Conservation (phyloP, 2,329 filamentous ascomycete genomes). For the Hirsutella minnesotensis region DNA sequence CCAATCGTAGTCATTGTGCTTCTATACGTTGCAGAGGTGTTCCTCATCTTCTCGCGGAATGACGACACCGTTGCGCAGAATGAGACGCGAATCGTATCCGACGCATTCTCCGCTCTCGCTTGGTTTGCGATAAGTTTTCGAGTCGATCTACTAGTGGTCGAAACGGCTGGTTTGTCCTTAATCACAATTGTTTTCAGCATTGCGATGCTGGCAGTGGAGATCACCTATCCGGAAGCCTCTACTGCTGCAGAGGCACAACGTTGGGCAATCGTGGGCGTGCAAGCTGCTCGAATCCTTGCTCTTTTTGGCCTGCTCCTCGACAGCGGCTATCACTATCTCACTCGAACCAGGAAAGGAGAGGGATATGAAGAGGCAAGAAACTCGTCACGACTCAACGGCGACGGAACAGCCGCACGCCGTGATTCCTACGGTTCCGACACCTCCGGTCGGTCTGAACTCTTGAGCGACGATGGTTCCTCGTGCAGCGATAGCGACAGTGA, state of each 20-base stretch:
- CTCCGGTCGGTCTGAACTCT: background rate
- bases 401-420: background rate
- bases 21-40: background rate
- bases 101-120: background rate
- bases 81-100: constrained; percentile 1
- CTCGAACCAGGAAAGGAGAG: background rate
- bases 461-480: background rate
- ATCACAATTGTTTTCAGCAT: background rate
- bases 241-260: background rate
- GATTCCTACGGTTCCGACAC: constrained; percentile 1
- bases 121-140: constrained; percentile 2
- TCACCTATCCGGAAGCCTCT: background rate
- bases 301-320: background rate
- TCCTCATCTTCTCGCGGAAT: background rate
- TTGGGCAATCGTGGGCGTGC: background rate
- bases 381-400: background rate
- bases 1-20: background rate
- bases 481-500: constrained; percentile 4
- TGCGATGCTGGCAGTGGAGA: background rate
- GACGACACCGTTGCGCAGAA: background rate
- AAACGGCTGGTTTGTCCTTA: background rate
- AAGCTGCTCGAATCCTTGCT: background rate
- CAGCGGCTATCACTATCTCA: background rate
- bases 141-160: background rate
- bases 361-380: background rate